phyloP scores from a whole-genome alignment of 306 rosid species.

The Cicer pinnatifidum region DNA sequence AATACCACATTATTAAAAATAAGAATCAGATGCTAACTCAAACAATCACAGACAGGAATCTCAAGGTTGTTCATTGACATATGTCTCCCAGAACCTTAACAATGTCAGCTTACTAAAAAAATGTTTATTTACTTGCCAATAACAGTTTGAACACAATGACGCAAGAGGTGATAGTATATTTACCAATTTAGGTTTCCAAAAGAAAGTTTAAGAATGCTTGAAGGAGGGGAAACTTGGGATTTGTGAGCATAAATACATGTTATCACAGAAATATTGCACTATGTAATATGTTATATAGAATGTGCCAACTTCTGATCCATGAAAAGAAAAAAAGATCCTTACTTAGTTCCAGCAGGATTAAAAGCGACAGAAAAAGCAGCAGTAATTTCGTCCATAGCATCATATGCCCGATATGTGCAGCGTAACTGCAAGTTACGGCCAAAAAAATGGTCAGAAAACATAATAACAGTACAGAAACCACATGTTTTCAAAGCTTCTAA shows the following conservation, averaged over 20 bases:
- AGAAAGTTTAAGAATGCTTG: neutral
- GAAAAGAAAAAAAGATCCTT: slow-evolving; percentile 47
- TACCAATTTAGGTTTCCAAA: neutral
- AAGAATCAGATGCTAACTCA: slow-evolving; percentile 32
- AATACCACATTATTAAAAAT: slow-evolving; percentile 34
- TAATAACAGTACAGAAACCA: slow-evolving; percentile 32
- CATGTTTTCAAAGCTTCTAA: slow-evolving; percentile 3
- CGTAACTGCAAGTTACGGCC: slow-evolving; percentile 72
- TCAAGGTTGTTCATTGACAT: slow-evolving; percentile 16
- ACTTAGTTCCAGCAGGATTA: slow-evolving; percentile 90
- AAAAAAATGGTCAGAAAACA: slow-evolving; percentile 40
- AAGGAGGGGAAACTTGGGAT: neutral
- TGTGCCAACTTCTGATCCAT: slow-evolving; percentile 30
- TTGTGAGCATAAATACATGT: slow-evolving; percentile 2
- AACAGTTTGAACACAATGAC: slow-evolving; percentile 25
- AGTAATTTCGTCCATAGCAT: slow-evolving; percentile 92
- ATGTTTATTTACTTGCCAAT: slow-evolving; percentile 19
- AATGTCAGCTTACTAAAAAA: slow-evolving; percentile 13
- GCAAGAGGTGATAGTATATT: slow-evolving; percentile 16
- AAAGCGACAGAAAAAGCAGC: slow-evolving; percentile 92
- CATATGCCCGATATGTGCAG: slow-evolving; percentile 94
- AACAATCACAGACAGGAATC: slow-evolving; percentile 27
- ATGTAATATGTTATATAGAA: neutral
- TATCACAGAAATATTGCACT: slow-evolving; percentile 27
- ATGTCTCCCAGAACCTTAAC: slow-evolving; percentile 21